These are phyloP conservation scores for Sclerotinia nivalis DNA, from an alignment of 2,329 filamentous ascomycete genomes.

Conservation along the genomic window DNA sequence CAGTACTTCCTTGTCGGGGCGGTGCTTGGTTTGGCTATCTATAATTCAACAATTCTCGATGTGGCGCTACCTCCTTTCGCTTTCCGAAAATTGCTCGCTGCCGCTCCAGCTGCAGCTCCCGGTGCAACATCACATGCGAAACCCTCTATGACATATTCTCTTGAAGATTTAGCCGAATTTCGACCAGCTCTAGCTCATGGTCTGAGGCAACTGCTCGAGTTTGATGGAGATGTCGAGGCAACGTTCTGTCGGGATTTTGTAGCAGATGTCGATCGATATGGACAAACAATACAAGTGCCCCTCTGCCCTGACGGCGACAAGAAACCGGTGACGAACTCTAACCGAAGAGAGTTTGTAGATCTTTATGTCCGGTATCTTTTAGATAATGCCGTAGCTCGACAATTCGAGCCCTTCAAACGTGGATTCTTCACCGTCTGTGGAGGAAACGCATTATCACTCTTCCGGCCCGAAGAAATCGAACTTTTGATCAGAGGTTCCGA, in stretches of 20 bases:
- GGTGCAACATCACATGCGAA: slow-evolving; percentile 58
- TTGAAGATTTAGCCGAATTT: slow-evolving; percentile 83
- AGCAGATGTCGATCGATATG: slow-evolving; percentile 75
- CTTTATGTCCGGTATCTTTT: slow-evolving; percentile 79
- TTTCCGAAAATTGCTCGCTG: slow-evolving; percentile 81
- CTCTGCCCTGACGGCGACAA: slow-evolving; percentile 74
- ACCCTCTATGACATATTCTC: slow-evolving; percentile 67
- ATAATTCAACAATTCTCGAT: slow-evolving; percentile 92
- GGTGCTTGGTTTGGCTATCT: slow-evolving; percentile 84
- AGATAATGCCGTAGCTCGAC: slow-evolving; percentile 73
- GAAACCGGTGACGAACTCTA: slow-evolving; percentile 77
- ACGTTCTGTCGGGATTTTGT: slow-evolving; percentile 84
- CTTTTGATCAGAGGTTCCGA: slow-evolving; percentile 83
- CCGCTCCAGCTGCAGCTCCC: slow-evolving; percentile 63
- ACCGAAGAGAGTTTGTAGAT: slow-evolving; percentile 83
- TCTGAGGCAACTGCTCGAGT: slow-evolving; percentile 74
- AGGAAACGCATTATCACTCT: slow-evolving; percentile 83
- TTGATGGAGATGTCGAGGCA: slow-evolving; percentile 77
- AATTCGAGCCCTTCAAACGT: slow-evolving; percentile 91
- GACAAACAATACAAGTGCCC: slow-evolving; percentile 63
- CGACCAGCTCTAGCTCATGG: slow-evolving; percentile 74
- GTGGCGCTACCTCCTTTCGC: slow-evolving; percentile 85
- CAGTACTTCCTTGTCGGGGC: slow-evolving; percentile 91
- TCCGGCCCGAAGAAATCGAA: slow-evolving; percentile 89
- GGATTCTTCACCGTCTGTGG: slow-evolving; percentile 92